Conservation (phyloP, 768 basidiomycete genomes). For the Sporobolomyces pararoseus region DNA sequence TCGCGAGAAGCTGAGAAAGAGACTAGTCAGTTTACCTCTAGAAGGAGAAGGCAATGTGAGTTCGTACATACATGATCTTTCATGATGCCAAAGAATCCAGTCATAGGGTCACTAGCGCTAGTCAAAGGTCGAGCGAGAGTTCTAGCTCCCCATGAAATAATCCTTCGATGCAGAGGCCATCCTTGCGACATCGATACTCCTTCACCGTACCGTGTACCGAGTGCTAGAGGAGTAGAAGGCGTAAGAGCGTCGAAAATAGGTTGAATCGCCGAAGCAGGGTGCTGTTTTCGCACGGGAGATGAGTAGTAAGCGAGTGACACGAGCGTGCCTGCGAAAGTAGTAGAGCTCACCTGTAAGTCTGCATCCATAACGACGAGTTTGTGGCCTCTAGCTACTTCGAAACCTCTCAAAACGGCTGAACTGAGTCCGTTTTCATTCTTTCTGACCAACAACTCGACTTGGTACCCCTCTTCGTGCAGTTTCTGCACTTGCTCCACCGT, state of each 20-base stretch:
- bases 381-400: conserved; percentile 40
- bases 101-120: conserved; percentile 46
- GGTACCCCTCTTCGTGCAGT: conserved; percentile 41
- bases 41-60: too few species aligned
- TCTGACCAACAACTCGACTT: conserved; percentile 43
- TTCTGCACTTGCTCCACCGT: conserved; percentile 39
- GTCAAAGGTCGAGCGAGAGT: conserved; percentile 45
- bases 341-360: conserved; percentile 42
- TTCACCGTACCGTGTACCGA: conserved; percentile 46
- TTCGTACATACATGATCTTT: conserved; percentile 42
- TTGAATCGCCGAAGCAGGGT: conserved; percentile 43
- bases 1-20: conserved; percentile 36
- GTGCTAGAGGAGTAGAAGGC: conserved; percentile 37
- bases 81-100: conserved; percentile 46
- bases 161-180: conserved; percentile 45
- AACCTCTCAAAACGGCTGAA: conserved; percentile 45
- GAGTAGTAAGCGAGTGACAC: too few species aligned
- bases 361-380: conserved; percentile 47
- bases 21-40: too few species aligned
- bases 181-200: conserved; percentile 45
- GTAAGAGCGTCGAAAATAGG: conserved; percentile 40
- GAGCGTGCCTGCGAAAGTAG: too few species aligned
- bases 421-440: conserved; percentile 43
- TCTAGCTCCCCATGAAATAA: conserved; percentile 46
- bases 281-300: too few species aligned